A percentile compares a stretch with the other conserved stretches of the same genome.
Evolutionary conservation across 2,329 filamentous ascomycete species (phyloP).

Genomic region (Didymella segeticola): DNA sequence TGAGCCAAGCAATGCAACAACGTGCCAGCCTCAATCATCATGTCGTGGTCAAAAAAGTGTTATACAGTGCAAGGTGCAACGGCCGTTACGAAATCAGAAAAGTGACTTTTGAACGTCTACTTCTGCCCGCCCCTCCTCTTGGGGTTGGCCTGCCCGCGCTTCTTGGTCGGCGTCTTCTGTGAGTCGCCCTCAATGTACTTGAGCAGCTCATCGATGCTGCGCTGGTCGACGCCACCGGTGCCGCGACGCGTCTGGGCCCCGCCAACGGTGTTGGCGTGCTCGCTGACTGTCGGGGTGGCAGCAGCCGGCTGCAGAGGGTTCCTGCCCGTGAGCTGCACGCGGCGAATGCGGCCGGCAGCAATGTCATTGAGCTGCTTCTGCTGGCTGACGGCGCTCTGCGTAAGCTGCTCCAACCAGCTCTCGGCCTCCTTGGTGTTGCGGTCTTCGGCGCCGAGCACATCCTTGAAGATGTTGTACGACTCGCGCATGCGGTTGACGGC

Average conservation of each 20-base stretch:
- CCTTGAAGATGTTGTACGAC: constrained; percentile 93
- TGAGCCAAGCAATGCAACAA: constrained; percentile 13
- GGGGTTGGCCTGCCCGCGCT: constrained; percentile 52
- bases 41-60: too few species aligned
- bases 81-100: constrained; percentile 13
- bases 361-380: constrained; percentile 92
- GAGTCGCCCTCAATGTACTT: constrained; percentile 85
- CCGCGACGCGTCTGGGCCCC: constrained; percentile 46
- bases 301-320: constrained; percentile 66
- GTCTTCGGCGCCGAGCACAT: constrained; percentile 84
- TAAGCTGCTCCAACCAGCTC: constrained; percentile 94
- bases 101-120: constrained; percentile 9
- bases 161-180: constrained; percentile 54
- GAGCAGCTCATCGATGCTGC: constrained; percentile 91
- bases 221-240: constrained; percentile 66
- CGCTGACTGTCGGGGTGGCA: constrained; percentile 64
- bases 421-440: constrained; percentile 98
- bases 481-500: constrained; percentile 95
- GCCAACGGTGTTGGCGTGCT: constrained; percentile 49
- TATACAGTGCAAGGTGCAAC: constrained; percentile 11
- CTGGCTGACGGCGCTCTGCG: constrained; percentile 91
- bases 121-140: constrained; percentile 43
- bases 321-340: constrained; percentile 68
- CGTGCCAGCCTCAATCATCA: constrained; percentile 9
- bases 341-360: constrained; percentile 73